Evolutionary conservation across 164 flowering plant genomes (phyloP).

Genomic region (Chloranthus sessilifolius): DNA sequence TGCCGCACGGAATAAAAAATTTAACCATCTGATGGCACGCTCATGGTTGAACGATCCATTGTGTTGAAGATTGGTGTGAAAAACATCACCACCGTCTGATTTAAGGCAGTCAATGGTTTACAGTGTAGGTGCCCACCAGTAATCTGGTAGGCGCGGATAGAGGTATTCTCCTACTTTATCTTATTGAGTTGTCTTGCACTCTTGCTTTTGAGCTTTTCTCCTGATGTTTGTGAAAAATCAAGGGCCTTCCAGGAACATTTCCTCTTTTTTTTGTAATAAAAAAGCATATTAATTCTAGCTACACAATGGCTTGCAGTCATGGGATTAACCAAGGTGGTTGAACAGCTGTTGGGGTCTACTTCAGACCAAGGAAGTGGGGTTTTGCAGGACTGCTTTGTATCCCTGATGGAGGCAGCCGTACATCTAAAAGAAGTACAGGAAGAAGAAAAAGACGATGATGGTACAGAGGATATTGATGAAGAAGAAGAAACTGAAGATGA

Average conservation of each 20-base stretch:
- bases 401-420: constrained; percentile 47
- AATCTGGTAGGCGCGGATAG: no score
- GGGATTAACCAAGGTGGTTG: constrained; percentile 47
- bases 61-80: no score
- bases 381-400: constrained; percentile 38
- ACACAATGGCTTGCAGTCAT: constrained; percentile 32
- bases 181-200: no score
- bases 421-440: constrained; percentile 46
- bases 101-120: no score
- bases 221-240: neutral
- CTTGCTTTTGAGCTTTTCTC: neutral
- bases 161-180: no score
- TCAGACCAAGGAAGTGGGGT: constrained; percentile 22
- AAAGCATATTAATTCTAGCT: constrained; percentile 3
- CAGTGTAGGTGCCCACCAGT: no score
- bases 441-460: constrained; percentile 35
- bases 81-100: no score
- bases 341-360: constrained; percentile 29
- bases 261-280: neutral
- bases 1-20: no score
- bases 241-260: neutral
- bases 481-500: constrained; percentile 1
- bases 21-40: no score
- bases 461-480: constrained; percentile 7
- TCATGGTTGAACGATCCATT: no score